phyloP scores from a whole-genome alignment of 192 early-diverging fungal genomes.

The Rhizoclosmatium sp. region DNA sequence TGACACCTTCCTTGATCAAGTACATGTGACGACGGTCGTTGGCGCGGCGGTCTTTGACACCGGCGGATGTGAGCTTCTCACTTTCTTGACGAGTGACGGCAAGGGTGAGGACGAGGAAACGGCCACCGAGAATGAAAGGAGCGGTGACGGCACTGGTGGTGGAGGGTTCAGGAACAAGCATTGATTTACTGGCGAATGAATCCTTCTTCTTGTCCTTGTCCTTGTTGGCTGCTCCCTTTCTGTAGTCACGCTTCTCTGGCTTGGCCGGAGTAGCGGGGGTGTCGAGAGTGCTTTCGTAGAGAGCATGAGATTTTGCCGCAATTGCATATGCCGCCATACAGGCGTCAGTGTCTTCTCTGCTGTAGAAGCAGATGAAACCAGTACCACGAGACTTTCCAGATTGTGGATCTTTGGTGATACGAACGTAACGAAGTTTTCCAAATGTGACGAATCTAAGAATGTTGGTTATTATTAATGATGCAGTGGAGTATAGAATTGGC shows the following conservation, averaged over 20 bases:
- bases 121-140: slow-evolving; percentile 78
- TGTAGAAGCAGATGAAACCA: slow-evolving; percentile 91
- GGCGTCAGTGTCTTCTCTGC: slow-evolving; percentile 71
- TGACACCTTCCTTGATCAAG: slow-evolving; percentile 89
- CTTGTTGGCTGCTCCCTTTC: slow-evolving; percentile 43
- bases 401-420: slow-evolving; percentile 81
- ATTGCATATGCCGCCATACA: slow-evolving; percentile 79
- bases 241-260: not conserved
- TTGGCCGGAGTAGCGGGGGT: not conserved
- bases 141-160: slow-evolving; percentile 63
- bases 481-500: slow-evolving; percentile 37
- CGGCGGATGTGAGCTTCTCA: slow-evolving; percentile 65
- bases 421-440: slow-evolving; percentile 80
- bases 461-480: not conserved
- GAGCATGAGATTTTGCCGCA: slow-evolving; percentile 62
- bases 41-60: slow-evolving; percentile 65
- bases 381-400: slow-evolving; percentile 91
- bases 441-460: slow-evolving; percentile 68
- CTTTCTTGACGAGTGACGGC: slow-evolving; percentile 83
- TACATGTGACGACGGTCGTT: slow-evolving; percentile 89
- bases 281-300: slow-evolving; percentile 32
- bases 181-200: slow-evolving; percentile 52
- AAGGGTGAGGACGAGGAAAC: slow-evolving; percentile 80
- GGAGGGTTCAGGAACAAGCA: slow-evolving; percentile 71
- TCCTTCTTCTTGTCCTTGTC: slow-evolving; percentile 66